Evolutionary conservation across 352 stramenopile species (phyloP), one percentile per base, ranked within the genome.

Genomic region (Phytophthora cactorum): DNA sequence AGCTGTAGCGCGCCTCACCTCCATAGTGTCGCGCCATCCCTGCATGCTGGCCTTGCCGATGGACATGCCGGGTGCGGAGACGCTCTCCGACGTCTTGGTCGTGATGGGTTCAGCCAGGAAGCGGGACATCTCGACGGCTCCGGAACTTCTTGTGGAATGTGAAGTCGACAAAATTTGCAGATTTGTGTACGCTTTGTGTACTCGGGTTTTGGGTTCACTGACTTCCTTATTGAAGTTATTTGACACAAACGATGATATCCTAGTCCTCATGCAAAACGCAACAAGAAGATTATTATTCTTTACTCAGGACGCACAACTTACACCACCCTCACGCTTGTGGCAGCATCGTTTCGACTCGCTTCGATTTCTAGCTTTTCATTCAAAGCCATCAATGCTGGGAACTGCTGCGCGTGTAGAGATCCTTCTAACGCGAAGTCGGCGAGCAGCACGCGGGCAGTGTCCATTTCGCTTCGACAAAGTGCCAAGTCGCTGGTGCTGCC

Each of bases 21-120:
- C 88, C 88, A 96, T 96, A 1, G 79, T 79, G 51, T 94, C 86
- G 28, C 88, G 84, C 88, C 88, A 96, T 22, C 88, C 88, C 57
- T 96, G 88, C 88, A 96, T 96, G 47, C 76, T 71, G 25, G 82
- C 72, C 59, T 81, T 89, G 65, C 77, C 86, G 55, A 96, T 88
- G n/a, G 52, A 59, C 57, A 96, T 66, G 29, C 75, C 80, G 4
- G 75, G 67, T 29, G 71, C 79, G 1, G 56, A 71, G 63, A 79
- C 79, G 44, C 59, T 66, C 49, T 71, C 68, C 41, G 85, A 91
- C 27, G 83, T 72, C 67, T 96, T 96, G 38, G 78, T 78, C 29
- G 85, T 94, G 47, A 88, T 86, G 38, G 88, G 88, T 71, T 95
- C 88, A 28, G 86, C 74, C 31, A 96, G 86, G 68, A 96, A 95